Percentiles rank a stretch among this genome's conserved stretches.
Conservation (phyloP, 1,284 basidiomycete genomes). For the Uromyces viciae-fabae region DNA sequence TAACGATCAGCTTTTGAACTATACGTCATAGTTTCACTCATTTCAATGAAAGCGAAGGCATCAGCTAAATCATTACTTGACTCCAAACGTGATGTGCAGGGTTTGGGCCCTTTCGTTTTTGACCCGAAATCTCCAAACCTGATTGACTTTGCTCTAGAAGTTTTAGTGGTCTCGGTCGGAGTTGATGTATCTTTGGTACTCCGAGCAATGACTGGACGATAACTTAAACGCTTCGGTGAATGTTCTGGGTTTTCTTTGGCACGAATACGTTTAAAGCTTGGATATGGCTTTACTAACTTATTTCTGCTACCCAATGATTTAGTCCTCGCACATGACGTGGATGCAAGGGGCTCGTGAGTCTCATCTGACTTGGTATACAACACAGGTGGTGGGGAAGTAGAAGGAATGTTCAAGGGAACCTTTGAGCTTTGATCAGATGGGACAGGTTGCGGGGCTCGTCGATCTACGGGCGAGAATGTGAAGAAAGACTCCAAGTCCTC, state of each 20-base stretch:
- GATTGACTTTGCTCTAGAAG: background rate
- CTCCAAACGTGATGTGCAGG: background rate
- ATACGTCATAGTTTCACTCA: conserved; percentile 3
- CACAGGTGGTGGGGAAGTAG: background rate
- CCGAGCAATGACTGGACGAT: background rate
- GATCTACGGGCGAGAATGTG: background rate
- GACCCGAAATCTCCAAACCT: conserved; percentile 9
- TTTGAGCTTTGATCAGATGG: background rate
- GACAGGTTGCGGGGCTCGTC: background rate
- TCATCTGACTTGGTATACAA: background rate
- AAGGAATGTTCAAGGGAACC: background rate
- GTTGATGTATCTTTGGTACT: background rate
- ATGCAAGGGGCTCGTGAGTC: background rate
- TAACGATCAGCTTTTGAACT: conserved; percentile 17
- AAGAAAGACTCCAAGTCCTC: background rate
- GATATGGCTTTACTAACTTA: conserved; percentile 16
- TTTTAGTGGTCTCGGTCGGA: background rate
- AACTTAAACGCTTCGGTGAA: background rate
- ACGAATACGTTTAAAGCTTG: conserved; percentile 12
- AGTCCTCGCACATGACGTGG: background rate
- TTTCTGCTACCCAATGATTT: conserved; percentile 1
- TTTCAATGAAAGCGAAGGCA: conserved; percentile 22
- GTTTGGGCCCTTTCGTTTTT: background rate
- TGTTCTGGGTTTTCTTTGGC: background rate
- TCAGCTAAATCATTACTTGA: conserved; percentile 23